Conservation (phyloP, 768 basidiomycete genomes). For the Psilocybe azurescens region DNA sequence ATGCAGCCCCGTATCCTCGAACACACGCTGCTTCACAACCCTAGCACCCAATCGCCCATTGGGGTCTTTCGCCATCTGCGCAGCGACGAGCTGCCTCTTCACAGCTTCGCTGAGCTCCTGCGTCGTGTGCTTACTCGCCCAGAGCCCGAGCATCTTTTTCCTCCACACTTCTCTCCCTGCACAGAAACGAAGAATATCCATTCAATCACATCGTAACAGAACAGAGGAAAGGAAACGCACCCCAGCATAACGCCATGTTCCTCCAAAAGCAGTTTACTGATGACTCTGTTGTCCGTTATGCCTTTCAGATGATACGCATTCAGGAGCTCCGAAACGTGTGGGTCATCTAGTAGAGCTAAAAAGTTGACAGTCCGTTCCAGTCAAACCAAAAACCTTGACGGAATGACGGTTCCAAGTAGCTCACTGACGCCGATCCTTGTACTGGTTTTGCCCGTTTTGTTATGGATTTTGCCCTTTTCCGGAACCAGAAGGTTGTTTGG, state of each 20-base stretch:
- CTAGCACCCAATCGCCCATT: conserved; percentile 30
- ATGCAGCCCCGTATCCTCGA: conserved; percentile 36
- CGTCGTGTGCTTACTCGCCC: conserved; percentile 35
- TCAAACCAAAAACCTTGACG: neutral
- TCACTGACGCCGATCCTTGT: conserved; percentile 33
- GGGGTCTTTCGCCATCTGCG: conserved; percentile 40
- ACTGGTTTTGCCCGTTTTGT: conserved; percentile 33
- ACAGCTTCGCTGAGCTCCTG: conserved; percentile 27
- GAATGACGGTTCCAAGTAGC: neutral
- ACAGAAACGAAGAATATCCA: neutral
- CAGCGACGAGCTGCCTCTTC: conserved; percentile 37
- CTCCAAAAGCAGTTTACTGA: conserved; percentile 28
- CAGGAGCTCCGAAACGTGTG: conserved; percentile 20
- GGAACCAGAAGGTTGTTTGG: neutral
- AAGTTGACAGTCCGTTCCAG: neutral
- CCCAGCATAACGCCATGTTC: conserved; percentile 36
- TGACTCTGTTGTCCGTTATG: conserved; percentile 28
- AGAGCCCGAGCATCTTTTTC: conserved; percentile 31
- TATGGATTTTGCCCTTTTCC: conserved; percentile 21
- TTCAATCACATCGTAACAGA: neutral
- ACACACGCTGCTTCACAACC: conserved; percentile 33
- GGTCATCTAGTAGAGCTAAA: conserved; percentile 29
- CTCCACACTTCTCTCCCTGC: conserved; percentile 35
- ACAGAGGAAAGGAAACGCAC: conserved; percentile 20
- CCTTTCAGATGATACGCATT: conserved; percentile 30